Percentiles rank a stretch among this genome's conserved stretches.
Evolutionary conservation across 176 grass and related monocot genomes (phyloP).

Genomic region (Triticum monococcum): DNA sequence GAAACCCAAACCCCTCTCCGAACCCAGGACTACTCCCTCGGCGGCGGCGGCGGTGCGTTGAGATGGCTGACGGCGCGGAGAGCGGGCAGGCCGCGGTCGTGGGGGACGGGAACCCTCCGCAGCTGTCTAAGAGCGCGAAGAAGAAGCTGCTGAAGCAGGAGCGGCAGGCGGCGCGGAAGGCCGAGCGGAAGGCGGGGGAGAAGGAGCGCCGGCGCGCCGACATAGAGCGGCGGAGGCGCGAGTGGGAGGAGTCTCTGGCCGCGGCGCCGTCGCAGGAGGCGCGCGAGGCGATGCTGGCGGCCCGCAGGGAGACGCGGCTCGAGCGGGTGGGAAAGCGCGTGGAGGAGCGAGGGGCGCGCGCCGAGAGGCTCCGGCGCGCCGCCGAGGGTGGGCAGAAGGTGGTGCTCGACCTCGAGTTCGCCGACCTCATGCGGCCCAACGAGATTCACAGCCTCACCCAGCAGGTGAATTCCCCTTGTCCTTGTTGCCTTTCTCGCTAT

Average conservation of each 20-base stretch:
- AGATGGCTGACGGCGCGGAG: slow-evolving; percentile 40
- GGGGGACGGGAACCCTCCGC: not conserved
- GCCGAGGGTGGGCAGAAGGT: slow-evolving; percentile 65
- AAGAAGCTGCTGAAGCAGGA: slow-evolving; percentile 72
- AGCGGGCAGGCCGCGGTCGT: not conserved
- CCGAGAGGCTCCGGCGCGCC: slow-evolving; percentile 47
- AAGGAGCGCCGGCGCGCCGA: slow-evolving; percentile 56
- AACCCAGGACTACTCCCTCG: not conserved
- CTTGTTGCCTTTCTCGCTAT: not conserved
- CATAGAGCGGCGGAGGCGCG: slow-evolving; percentile 51
- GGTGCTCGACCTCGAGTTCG: slow-evolving; percentile 79
- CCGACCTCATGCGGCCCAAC: slow-evolving; percentile 66
- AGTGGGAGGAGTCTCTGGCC: slow-evolving; percentile 57
- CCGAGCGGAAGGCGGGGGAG: slow-evolving; percentile 59
- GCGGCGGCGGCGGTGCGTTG: slow-evolving; percentile 23
- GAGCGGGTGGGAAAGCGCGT: slow-evolving; percentile 54
- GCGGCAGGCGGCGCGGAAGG: slow-evolving; percentile 57
- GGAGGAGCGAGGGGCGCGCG: slow-evolving; percentile 52
- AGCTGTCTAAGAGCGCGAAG: slow-evolving; percentile 60
- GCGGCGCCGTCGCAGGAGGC: slow-evolving; percentile 60
- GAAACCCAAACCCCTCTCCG: slow-evolving; percentile 27
- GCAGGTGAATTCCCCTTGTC: slow-evolving; percentile 47
- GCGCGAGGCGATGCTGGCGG: slow-evolving; percentile 45
- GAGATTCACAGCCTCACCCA: slow-evolving; percentile 76
- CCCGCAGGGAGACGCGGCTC: slow-evolving; percentile 40